Base-by-base conservation (phyloP, 768 basidiomycete genomes). In the Xerocomellus chrysenteron region DNA sequence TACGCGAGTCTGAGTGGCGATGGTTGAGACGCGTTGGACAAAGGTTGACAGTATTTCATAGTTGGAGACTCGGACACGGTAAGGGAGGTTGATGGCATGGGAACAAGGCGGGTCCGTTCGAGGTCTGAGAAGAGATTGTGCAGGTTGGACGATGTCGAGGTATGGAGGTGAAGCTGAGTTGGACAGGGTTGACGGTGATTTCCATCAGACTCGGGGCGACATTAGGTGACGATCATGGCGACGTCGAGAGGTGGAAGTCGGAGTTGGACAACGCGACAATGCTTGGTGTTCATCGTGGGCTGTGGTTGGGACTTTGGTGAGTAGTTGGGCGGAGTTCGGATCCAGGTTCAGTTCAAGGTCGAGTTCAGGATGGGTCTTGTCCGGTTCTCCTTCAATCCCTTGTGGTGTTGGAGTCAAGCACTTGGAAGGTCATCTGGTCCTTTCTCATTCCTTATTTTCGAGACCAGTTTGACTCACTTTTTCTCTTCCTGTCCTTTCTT, bases 381-480 rank as follows among this genome's bases (percentile, higher is more conserved):
- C 37, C 2, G 16, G 2, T 59, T 13, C 5, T 42, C 3, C 17
- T 14, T 42, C 17, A 1, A n/a, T n/a, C 8, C 8, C 14, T 28
- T 21, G 17, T 1, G 45, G 21, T 5, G 9, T 12, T 7, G 16
- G 26, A 40, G 32, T 28, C 48, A 14, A 47, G 30, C 35, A 32
- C 24, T 21, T 16, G 46, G 36, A 51, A 58, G 28, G 46, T 50
- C 44, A 14, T 32, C 55, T 50, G 43, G 48, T 50, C 37, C 41
- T 30, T 57, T 48, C 28, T 48, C 33, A 9, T 35, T 46, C 17
- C 16, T 21, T 16, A 26, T 17, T 36, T 50, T 44, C 8, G 33
- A 4, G 47, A 16, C 41, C 41, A 46, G 43, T 21, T 56, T 33
- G 32, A 26, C 39, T 39, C 30, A 8, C 12, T 13, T 26, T 46